phyloP scores from a whole-genome alignment of 1,284 basidiomycete species.

The Ceratobasidium sp. region DNA sequence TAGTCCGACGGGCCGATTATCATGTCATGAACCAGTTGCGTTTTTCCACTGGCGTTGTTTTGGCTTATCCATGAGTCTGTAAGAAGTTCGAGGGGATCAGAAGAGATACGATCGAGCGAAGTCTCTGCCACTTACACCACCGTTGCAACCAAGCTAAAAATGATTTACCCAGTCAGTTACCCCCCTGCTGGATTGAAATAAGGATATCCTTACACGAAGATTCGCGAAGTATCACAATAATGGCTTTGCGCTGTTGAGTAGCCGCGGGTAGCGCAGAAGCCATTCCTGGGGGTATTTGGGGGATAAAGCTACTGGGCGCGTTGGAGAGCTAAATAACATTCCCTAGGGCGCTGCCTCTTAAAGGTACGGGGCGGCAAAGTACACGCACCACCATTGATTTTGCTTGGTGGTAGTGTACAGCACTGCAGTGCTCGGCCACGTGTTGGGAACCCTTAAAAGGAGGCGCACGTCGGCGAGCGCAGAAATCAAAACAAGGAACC shows the following conservation, averaged over 20 bases:
- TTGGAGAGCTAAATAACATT: not conserved
- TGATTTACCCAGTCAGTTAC: too few species aligned
- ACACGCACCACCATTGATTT: too few species aligned
- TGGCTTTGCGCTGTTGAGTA: not conserved
- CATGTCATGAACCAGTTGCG: constrained; percentile 14
- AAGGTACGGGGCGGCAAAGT: too few species aligned
- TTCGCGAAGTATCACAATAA: constrained; percentile 13
- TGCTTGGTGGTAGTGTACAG: too few species aligned
- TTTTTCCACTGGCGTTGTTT: not conserved
- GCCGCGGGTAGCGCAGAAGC: not conserved
- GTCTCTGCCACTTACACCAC: not conserved
- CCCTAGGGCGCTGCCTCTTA: too few species aligned
- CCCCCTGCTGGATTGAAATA: not conserved
- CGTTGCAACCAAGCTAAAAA: constrained; percentile 11
- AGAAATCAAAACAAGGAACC: too few species aligned
- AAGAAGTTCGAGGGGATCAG: not conserved
- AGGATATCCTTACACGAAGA: not conserved
- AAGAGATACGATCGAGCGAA: not conserved
- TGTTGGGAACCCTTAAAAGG: too few species aligned
- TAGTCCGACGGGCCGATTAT: not conserved
- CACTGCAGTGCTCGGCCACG: too few species aligned
- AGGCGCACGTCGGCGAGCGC: too few species aligned
- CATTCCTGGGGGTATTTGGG: not conserved
- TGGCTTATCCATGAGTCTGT: constrained; percentile 7
- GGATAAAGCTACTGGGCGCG: not conserved